phyloP scores from a whole-genome alignment of 441 rosid genomes.

The Rhodomyrtus psidioides region DNA sequence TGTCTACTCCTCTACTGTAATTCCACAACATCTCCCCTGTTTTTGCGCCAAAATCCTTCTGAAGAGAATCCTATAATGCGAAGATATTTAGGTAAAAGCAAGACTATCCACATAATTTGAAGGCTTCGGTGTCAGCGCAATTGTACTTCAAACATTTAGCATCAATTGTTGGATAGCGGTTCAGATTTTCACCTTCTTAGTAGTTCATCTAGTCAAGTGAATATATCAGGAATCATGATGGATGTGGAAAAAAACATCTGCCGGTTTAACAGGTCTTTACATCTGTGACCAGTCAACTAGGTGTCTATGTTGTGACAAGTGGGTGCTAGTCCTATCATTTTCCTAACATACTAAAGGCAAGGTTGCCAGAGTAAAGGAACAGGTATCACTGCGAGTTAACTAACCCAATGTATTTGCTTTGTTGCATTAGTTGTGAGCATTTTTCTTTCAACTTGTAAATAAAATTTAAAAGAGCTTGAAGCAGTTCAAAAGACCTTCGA shows the following conservation, averaged over 20 bases:
- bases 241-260: not conserved
- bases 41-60: conserved; percentile 76
- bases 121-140: not conserved
- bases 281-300: not conserved
- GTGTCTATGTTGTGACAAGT: not conserved
- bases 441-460: not conserved
- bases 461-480: not conserved
- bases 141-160: not conserved
- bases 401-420: not conserved
- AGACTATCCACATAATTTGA: not conserved
- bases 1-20: conserved; percentile 81
- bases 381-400: not conserved
- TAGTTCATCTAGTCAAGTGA: not conserved
- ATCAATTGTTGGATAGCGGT: not conserved
- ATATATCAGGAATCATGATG: not conserved
- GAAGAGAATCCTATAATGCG: conserved; percentile 57
- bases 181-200: not conserved
- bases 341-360: not conserved
- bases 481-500: conserved; percentile 49
- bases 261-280: not conserved
- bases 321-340: not conserved
- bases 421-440: not conserved
- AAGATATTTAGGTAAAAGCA: not conserved
- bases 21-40: conserved; percentile 99
- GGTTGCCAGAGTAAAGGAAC: not conserved